Percentiles rank a stretch among this genome's conserved stretches.
These are phyloP conservation scores for Neckera pumila DNA, from an alignment of 225 moss, liverwort and hornwort genomes.

Conservation along the genomic window DNA sequence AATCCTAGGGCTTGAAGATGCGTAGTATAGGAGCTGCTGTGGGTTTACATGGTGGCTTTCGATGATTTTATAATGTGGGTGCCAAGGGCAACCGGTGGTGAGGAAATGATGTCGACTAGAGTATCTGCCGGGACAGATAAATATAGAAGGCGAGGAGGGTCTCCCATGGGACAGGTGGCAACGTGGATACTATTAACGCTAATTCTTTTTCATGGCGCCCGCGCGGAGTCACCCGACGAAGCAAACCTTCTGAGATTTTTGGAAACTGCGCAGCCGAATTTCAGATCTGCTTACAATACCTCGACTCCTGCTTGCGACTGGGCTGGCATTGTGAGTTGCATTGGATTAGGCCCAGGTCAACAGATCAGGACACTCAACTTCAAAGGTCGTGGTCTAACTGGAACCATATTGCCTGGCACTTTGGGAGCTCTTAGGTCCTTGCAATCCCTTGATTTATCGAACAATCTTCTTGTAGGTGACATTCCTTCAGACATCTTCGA, in stretches of 20 bases:
- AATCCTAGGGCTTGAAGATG: neutral
- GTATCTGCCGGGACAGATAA: neutral
- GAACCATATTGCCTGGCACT: conserved; percentile 20
- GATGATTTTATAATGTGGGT: neutral
- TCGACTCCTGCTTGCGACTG: conserved; percentile 31
- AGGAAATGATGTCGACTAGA: neutral
- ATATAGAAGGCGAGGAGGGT: neutral
- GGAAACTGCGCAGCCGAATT: conserved; percentile 20
- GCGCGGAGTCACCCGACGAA: conserved; percentile 16
- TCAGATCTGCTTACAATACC: conserved; percentile 10
- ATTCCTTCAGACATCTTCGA: conserved; percentile 35
- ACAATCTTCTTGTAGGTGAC: conserved; percentile 27
- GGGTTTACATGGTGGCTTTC: neutral
- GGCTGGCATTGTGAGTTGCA: conserved; percentile 24
- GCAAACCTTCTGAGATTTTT: conserved; percentile 8
- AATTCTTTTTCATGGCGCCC: neutral
- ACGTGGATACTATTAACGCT: conserved; percentile 5
- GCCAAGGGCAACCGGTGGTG: neutral
- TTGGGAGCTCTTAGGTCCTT: conserved; percentile 25
- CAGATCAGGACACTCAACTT: conserved; percentile 14
- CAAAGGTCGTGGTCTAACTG: conserved; percentile 16
- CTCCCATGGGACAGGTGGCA: neutral
- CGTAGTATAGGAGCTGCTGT: neutral
- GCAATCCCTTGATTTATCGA: conserved; percentile 25
- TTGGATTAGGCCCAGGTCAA: conserved; percentile 17